These are phyloP conservation scores for Xylariaceae sp. DNA, from an alignment of 2,329 filamentous ascomycete genomes.

Conservation along the genomic window DNA sequence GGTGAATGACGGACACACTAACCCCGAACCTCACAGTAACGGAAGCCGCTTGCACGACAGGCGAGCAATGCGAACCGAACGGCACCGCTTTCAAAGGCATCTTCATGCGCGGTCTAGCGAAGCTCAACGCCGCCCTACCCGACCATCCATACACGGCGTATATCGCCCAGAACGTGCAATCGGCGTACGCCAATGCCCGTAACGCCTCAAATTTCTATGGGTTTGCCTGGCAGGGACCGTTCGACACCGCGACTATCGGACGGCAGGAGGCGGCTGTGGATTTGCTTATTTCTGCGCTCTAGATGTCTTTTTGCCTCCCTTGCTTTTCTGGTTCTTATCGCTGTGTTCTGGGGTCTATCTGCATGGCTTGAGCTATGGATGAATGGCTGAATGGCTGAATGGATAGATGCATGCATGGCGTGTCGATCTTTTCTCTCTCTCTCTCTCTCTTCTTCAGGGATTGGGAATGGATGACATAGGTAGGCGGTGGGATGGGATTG, in stretches of 20 bases:
- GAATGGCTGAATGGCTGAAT: background rate
- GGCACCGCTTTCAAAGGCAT: slow-evolving; percentile 58
- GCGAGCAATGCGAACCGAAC: slow-evolving; percentile 29
- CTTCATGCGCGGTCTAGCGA: slow-evolving; percentile 51
- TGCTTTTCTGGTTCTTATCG: too few species aligned
- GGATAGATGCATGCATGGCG: too few species aligned
- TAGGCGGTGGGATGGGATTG: too few species aligned
- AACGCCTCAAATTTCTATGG: slow-evolving; percentile 37
- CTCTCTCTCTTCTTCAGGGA: too few species aligned
- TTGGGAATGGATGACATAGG: too few species aligned
- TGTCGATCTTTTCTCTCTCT: too few species aligned
- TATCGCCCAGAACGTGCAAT: slow-evolving; percentile 46
- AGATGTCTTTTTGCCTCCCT: background rate
- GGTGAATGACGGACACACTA: too few species aligned
- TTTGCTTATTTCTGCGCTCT: slow-evolving; percentile 45
- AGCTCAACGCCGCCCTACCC: slow-evolving; percentile 42
- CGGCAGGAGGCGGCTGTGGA: slow-evolving; percentile 51
- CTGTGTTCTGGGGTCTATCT: too few species aligned
- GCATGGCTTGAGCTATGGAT: background rate
- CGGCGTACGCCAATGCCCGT: slow-evolving; percentile 47
- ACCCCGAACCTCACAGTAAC: slow-evolving; percentile 27
- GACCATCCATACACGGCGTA: slow-evolving; percentile 40
- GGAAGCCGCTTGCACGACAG: slow-evolving; percentile 34
- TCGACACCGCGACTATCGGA: slow-evolving; percentile 38
- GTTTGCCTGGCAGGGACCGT: slow-evolving; percentile 49